Percentiles rank a stretch among this genome's conserved stretches.
These are phyloP conservation scores for Apostasia shenzhenica DNA, from an alignment of 106 monocot species.

Conservation along the genomic window DNA sequence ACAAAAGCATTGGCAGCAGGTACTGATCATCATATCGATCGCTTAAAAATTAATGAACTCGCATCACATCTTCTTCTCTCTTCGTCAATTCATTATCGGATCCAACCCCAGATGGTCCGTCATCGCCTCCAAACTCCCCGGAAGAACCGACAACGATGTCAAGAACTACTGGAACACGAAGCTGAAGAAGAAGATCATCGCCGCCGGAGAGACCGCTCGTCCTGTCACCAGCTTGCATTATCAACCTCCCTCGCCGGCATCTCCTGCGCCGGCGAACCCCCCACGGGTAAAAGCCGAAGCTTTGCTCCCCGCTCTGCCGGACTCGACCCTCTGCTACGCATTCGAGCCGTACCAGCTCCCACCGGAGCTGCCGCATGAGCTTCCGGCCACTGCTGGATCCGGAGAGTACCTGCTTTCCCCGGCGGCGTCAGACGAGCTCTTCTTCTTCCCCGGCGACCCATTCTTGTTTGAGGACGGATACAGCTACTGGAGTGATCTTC, in stretches of 20 bases:
- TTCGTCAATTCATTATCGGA: background rate
- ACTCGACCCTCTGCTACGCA: background rate
- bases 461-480: background rate
- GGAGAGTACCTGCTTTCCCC: too few relatives aligned
- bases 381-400: background rate
- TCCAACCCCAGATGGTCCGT: conserved; percentile 28
- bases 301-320: background rate
- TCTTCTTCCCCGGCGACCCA: background rate
- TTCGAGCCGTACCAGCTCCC: background rate
- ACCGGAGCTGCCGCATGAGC: background rate
- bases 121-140: conserved; percentile 40
- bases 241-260: background rate
- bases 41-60: background rate
- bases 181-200: conserved; percentile 32
- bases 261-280: background rate
- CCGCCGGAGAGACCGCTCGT: background rate
- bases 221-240: background rate
- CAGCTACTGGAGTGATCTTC: conserved; percentile 4
- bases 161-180: conserved; percentile 72
- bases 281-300: background rate
- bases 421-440: background rate
- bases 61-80: background rate
- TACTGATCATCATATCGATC: conserved; percentile 1
- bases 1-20: conserved; percentile 56
- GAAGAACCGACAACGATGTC: conserved; percentile 66